phyloP scores from a whole-genome alignment of 148 eudicot genomes.

The Salicornia ramosissima region DNA sequence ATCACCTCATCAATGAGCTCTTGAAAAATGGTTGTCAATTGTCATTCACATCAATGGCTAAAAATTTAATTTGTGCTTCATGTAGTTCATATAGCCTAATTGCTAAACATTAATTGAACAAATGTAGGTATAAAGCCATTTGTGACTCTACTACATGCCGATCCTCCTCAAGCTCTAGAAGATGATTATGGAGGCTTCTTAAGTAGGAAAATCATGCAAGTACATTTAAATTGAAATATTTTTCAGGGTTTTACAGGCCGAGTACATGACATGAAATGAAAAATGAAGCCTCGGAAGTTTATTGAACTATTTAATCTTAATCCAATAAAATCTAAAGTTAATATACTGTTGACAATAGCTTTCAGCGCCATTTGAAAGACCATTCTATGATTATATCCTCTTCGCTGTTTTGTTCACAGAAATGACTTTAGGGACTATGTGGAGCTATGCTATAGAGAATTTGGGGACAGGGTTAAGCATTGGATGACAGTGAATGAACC shows the following conservation, averaged over 20 bases:
- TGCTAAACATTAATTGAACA: not conserved
- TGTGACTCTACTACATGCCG: no score
- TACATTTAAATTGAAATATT: not conserved
- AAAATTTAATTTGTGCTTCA: not conserved
- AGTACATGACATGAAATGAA: no score
- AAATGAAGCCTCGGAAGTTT: no score
- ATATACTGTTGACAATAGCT: no score
- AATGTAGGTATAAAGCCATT: slow-evolving; percentile 34
- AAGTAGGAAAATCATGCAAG: slow-evolving; percentile 36
- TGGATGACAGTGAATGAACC: slow-evolving; percentile 45
- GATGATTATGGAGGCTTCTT: slow-evolving; percentile 48
- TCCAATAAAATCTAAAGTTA: no score
- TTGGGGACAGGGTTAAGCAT: slow-evolving; percentile 35
- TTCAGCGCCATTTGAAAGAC: no score
- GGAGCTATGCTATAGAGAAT: slow-evolving; percentile 28
- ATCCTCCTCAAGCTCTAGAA: slow-evolving; percentile 42
- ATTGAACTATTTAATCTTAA: no score
- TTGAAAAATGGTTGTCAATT: slow-evolving; percentile 32
- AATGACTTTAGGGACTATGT: slow-evolving; percentile 30
- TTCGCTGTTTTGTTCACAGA: no score
- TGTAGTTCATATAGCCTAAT: not conserved
- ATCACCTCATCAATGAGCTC: slow-evolving; percentile 48
- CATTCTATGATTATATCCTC: no score
- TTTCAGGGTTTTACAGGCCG: not conserved
- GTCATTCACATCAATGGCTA: not conserved